These are phyloP conservation scores for Penicillium psychrofluorescens DNA, from an alignment of 495 filamentous ascomycete species.

Conservation along the genomic window DNA sequence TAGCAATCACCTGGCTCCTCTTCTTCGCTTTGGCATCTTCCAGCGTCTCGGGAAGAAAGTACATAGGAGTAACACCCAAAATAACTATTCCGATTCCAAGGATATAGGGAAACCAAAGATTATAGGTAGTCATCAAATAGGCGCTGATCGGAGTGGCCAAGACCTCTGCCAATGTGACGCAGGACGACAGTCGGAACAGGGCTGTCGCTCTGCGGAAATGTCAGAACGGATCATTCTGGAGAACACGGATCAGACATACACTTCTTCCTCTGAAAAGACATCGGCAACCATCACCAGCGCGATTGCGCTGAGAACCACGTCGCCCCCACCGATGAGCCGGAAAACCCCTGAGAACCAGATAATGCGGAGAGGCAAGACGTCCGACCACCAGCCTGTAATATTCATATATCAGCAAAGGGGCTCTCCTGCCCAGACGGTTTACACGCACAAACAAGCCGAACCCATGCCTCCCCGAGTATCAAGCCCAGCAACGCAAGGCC, in stretches of 20 bases:
- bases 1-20: neutral
- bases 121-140: constrained; percentile 17
- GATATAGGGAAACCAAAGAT: constrained; percentile 19
- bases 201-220: constrained; percentile 14
- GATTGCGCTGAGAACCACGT: constrained; percentile 12
- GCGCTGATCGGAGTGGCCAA: constrained; percentile 26
- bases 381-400: constrained; percentile 14
- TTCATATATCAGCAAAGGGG: too few species aligned
- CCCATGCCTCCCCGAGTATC: constrained; percentile 22
- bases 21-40: constrained; percentile 12
- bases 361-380: constrained; percentile 21
- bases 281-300: constrained; percentile 25
- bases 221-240: neutral
- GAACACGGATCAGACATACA: constrained; percentile 8
- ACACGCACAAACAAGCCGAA: constrained; percentile 10
- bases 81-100: constrained; percentile 18
- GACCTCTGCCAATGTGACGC: constrained; percentile 16
- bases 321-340: constrained; percentile 24
- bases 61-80: constrained; percentile 16
- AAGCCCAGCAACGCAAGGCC: constrained; percentile 27
- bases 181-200: constrained; percentile 18
- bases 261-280: constrained; percentile 25
- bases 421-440: too few species aligned
- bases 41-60: constrained; percentile 42
- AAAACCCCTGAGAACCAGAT: constrained; percentile 23